Evolutionary conservation across 2,329 filamentous ascomycete species (phyloP).

Genomic region (Aspergillus ochraceus): DNA sequence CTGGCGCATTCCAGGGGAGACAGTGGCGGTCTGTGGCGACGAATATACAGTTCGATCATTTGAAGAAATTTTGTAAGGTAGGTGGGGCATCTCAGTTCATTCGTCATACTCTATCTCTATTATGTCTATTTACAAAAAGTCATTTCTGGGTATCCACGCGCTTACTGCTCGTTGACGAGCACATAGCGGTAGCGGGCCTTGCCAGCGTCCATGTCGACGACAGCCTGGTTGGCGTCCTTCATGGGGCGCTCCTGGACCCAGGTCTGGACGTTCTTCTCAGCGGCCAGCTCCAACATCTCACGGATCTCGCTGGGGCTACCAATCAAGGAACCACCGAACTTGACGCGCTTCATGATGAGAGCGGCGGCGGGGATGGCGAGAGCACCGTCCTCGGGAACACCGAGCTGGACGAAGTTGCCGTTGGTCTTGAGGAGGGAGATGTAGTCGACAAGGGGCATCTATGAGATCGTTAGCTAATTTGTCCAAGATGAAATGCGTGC

Average conservation of each 20-base stretch:
- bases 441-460: constrained; percentile 64
- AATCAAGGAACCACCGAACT: constrained; percentile 49
- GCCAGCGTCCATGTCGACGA: constrained; percentile 44
- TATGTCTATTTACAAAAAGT: constrained; percentile 11
- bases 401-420: constrained; percentile 65
- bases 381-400: constrained; percentile 59
- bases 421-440: constrained; percentile 56
- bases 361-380: constrained; percentile 57
- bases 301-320: constrained; percentile 42
- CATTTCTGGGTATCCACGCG: background rate
- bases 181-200: constrained; percentile 48
- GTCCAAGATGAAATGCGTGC: background rate
- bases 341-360: constrained; percentile 53
- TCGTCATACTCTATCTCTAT: constrained; percentile 6
- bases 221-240: constrained; percentile 44
- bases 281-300: constrained; percentile 46
- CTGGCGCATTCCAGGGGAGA: constrained; percentile 21
- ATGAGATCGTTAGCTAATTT: background rate
- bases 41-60: constrained; percentile 29
- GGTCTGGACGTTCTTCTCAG: constrained; percentile 37
- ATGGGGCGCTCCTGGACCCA: constrained; percentile 44
- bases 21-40: constrained; percentile 17
- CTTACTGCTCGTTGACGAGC: constrained; percentile 39
- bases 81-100: constrained; percentile 1
- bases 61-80: constrained; percentile 19